A percentile compares a stretch with the other conserved stretches of the same genome.
These are phyloP conservation scores for Fagopyrum tataricum DNA, from an alignment of 148 eudicot species.

Conservation along the genomic window DNA sequence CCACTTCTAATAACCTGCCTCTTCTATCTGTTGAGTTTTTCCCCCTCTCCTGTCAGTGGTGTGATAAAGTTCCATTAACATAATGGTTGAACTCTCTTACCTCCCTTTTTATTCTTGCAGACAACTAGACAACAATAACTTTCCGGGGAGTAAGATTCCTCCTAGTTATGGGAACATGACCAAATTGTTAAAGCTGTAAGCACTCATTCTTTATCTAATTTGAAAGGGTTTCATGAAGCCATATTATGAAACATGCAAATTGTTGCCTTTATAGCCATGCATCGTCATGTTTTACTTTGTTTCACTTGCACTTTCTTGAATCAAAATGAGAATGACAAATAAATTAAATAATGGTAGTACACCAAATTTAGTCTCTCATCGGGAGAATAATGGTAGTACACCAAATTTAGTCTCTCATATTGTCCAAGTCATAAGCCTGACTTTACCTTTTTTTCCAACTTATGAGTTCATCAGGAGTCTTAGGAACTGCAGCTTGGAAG, in stretches of 20 bases:
- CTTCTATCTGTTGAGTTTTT: neutral
- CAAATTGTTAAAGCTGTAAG: slow-evolving; percentile 43
- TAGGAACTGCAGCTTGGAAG: slow-evolving; percentile 74
- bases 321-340: neutral
- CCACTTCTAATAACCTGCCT: neutral
- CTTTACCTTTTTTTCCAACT: neutral
- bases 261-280: neutral
- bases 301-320: neutral
- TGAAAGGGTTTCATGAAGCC: neutral
- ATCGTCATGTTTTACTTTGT: neutral
- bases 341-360: neutral
- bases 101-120: slow-evolving; percentile 24
- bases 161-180: slow-evolving; percentile 33
- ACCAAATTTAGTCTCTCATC: neutral
- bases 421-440: neutral
- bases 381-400: neutral
- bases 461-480: slow-evolving; percentile 64
- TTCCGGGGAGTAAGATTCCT: slow-evolving; percentile 37
- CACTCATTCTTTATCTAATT: neutral
- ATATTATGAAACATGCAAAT: neutral
- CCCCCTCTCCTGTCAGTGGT: neutral
- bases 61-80: neutral
- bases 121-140: slow-evolving; percentile 64
- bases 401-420: neutral
- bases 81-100: neutral